phyloP scores from a whole-genome alignment of 345 rosid species.

The Populus tremula region DNA sequence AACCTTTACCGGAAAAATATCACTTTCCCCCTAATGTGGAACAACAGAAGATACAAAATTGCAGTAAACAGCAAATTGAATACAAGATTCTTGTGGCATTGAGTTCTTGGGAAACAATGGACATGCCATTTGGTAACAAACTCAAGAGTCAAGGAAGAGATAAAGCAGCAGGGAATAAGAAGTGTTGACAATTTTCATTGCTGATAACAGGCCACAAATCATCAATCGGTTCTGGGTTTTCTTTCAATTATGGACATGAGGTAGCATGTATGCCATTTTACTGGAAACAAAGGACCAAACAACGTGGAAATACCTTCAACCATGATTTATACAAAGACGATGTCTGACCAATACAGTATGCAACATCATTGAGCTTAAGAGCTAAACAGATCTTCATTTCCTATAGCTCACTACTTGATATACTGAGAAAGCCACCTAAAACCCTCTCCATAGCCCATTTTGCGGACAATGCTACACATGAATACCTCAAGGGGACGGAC shows the following conservation, averaged over 20 bases:
- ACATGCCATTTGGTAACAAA: not conserved
- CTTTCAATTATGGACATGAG: not conserved
- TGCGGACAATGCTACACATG: constrained; percentile 76
- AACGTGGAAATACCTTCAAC: constrained; percentile 11
- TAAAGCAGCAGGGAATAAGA: not conserved
- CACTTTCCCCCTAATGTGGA: not conserved
- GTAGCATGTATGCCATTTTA: constrained; percentile 9
- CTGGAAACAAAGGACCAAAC: not conserved
- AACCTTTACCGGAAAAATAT: not conserved
- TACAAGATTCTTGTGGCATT: not conserved
- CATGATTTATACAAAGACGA: not conserved
- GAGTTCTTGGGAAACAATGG: not conserved
- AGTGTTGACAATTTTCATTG: not conserved
- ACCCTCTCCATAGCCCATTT: constrained; percentile 78
- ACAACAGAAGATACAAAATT: not conserved
- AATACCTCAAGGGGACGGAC: constrained; percentile 69
- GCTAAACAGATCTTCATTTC: not conserved
- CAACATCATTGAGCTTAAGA: constrained; percentile 11
- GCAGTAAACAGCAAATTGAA: not conserved
- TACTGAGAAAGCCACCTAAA: constrained; percentile 77
- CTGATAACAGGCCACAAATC: not conserved
- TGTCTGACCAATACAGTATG: constrained; percentile 23
- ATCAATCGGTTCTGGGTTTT: not conserved
- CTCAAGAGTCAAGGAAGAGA: not conserved
- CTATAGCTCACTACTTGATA: constrained; percentile 41